Evolutionary conservation across 2,329 filamentous ascomycete genomes (phyloP).

Genomic region (Thelonectria blattea): DNA sequence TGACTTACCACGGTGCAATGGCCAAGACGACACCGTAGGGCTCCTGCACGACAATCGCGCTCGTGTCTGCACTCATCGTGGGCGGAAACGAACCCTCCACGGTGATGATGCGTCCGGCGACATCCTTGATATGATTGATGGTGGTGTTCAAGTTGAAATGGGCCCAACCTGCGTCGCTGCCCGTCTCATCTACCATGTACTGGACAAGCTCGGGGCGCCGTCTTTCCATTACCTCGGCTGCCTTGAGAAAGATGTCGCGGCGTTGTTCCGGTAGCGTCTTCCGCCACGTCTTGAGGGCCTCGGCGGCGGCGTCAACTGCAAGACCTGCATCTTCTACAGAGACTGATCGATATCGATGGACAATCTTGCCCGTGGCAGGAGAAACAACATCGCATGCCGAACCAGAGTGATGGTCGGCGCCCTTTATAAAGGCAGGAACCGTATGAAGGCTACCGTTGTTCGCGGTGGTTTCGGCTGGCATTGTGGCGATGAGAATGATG

Average conservation of each 20-base stretch:
- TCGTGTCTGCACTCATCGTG: constrained; percentile 40
- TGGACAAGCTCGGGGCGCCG: constrained; percentile 65
- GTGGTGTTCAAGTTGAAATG: constrained; percentile 48
- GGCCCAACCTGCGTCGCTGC: constrained; percentile 46
- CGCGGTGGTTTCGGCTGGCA: constrained; percentile 22
- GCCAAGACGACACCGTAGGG: constrained; percentile 80
- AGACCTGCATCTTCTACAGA: constrained; percentile 60
- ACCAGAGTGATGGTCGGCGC: constrained; percentile 51
- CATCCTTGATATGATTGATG: constrained; percentile 49
- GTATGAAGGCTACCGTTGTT: constrained; percentile 22
- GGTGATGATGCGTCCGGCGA: constrained; percentile 50
- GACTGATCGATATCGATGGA: constrained; percentile 63
- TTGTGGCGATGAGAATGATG: constrained; percentile 16
- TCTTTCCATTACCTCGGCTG: constrained; percentile 67
- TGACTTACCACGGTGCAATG: constrained; percentile 77
- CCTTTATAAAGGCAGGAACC: constrained; percentile 52
- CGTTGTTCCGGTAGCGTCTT: constrained; percentile 64
- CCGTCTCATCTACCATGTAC: constrained; percentile 63
- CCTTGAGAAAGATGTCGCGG: constrained; percentile 73
- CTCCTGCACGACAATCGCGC: constrained; percentile 72
- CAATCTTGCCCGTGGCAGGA: constrained; percentile 58
- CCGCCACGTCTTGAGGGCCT: constrained; percentile 73
- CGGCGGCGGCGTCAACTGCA: constrained; percentile 62
- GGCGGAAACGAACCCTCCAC: constrained; percentile 47
- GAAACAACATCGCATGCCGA: constrained; percentile 62